Evolutionary conservation across 352 stramenopile species (phyloP), one percentile per base, ranked within the genome.

Genomic region (Globisporangium apiculatum): DNA sequence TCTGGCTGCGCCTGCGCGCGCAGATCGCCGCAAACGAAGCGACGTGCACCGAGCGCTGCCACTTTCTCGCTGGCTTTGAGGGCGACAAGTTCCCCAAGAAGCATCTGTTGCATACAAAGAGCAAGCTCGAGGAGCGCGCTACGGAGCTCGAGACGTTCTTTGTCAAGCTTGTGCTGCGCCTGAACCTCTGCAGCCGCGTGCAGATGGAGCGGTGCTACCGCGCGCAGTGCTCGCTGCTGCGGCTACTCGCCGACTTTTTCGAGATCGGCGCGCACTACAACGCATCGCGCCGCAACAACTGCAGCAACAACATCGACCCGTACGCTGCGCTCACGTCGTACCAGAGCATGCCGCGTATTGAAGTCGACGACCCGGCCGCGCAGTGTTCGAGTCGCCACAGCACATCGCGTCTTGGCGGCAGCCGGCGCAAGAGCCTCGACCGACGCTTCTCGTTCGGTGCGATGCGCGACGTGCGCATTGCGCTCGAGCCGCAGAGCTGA

Each of bases 51-150:
- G 80, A 90, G 53, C 72, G 73, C 42, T 81, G 70, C 59, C 80
- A 90, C 60, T 90, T 88, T 52, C 68, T 90, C 31, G 72, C 68
- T 3, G 80, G 80, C 10, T 64, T 86, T 14, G 77, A 90, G 55
- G 65, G 68, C 51, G 76, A 88, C 71, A 87, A 86, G 64, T 90
- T 90, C 63, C 80, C 80, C 14, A 88, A 87, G 66, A 88, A 85
- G 62, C 73, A 79, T 45, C 53, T 90, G 37, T 56, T 88, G 41
- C 74, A 88, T 55, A 88, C 77, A n/a, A 74, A 81, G 53, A 79
- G 75, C 55, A 79, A 72, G 58, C 67, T 90, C 36, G 75, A 88
- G 43, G 65, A 67, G 17, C 75, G 75, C 11, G 75, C 75, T 2
- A 68, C 68, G 7, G 72, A 82, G 14, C 63, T 90, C 10, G 72